These are phyloP conservation scores for Avicennia marina DNA, from an alignment of 257 asterid genomes.

Conservation along the genomic window DNA sequence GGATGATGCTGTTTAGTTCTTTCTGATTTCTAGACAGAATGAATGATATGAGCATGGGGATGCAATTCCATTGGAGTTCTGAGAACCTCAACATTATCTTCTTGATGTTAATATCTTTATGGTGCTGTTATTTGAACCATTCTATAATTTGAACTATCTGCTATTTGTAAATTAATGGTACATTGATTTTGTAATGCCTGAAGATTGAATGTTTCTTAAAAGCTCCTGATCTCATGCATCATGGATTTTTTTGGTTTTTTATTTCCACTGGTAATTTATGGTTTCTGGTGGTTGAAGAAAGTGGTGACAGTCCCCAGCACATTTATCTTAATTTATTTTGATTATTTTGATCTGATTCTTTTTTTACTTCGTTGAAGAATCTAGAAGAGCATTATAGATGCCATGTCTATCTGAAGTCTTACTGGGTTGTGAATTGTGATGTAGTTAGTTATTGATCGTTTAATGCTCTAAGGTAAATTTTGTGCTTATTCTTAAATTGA, in stretches of 20 bases:
- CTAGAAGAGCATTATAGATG: not conserved
- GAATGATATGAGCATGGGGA: not conserved
- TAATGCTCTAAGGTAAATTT: not conserved
- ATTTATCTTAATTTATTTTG: not conserved
- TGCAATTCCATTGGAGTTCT: not conserved
- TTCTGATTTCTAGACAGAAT: not conserved
- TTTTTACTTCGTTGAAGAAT: not conserved
- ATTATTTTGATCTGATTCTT: not conserved
- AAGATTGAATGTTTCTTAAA: not conserved
- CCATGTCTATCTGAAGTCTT: not conserved
- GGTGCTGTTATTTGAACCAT: not conserved
- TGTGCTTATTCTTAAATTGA: not conserved
- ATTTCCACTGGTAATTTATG: not conserved
- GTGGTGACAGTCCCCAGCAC: not conserved
- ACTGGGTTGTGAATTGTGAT: not conserved
- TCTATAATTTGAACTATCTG: not conserved
- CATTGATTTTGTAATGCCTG: not conserved
- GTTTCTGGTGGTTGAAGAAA: not conserved
- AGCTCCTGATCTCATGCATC: not conserved
- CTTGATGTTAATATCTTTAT: not conserved
- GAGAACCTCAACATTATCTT: not conserved
- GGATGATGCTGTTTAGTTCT: not conserved
- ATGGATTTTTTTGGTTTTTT: not conserved
- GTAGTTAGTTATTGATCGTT: not conserved
- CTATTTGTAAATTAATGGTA: not conserved